phyloP scores from a whole-genome alignment of 2,329 filamentous ascomycete species.

The Pezicula rhizophila region DNA sequence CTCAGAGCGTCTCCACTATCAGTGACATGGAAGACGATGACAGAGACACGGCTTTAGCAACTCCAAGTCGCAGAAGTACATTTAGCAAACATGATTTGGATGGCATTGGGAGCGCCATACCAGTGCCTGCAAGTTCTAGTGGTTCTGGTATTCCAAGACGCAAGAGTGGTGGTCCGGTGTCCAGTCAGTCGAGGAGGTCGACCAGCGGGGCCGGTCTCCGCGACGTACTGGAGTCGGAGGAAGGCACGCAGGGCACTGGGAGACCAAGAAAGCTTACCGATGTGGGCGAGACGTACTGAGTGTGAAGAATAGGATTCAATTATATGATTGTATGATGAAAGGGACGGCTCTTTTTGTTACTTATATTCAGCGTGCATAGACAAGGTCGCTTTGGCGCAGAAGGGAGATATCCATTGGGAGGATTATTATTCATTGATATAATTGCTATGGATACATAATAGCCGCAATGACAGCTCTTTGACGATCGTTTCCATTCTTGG shows the following conservation, averaged over 20 bases:
- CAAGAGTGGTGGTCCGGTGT: conserved; percentile 38
- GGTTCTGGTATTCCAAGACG: conserved; percentile 38
- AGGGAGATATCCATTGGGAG: not conserved
- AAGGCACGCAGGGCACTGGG: conserved; percentile 21
- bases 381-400: not conserved
- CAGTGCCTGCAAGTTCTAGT: conserved; percentile 33
- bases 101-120: conserved; percentile 37
- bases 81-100: conserved; percentile 34
- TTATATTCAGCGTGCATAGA: not conserved
- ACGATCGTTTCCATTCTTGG: no score
- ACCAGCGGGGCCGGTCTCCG: conserved; percentile 20
- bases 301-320: not conserved
- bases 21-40: conserved; percentile 23
- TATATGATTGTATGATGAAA: not conserved
- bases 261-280: conserved; percentile 42
- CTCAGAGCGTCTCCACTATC: conserved; percentile 27
- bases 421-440: not conserved
- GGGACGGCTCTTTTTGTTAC: not conserved
- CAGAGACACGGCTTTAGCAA: conserved; percentile 28
- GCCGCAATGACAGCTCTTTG: no score
- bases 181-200: conserved; percentile 16
- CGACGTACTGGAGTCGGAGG: conserved; percentile 14
- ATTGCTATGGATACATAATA: no score
- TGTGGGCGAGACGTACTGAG: conserved; percentile 51
- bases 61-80: conserved; percentile 39